Conservation (phyloP, 805 yeast genomes). For the Gaillardinia entomophila region DNA sequence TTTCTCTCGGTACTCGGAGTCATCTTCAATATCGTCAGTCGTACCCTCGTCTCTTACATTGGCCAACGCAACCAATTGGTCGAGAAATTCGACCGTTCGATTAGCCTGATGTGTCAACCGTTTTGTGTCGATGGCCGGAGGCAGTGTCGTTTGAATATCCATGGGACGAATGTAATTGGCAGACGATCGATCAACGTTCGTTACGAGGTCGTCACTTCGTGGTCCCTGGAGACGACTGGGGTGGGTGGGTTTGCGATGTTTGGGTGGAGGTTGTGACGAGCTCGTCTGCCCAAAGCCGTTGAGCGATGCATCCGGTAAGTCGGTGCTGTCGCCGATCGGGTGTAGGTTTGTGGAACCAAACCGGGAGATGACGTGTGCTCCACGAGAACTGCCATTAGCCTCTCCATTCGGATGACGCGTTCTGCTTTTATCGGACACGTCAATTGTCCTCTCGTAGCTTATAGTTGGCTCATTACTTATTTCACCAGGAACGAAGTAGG, state of each 20-base stretch:
- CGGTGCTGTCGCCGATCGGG: too few relatives aligned
- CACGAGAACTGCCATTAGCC: too few relatives aligned
- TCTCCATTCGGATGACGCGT: too few relatives aligned
- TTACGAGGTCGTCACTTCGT: slow-evolving; percentile 6
- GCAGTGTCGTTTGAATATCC: slow-evolving; percentile 6
- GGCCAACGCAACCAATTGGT: slow-evolving; percentile 14
- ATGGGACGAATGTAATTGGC: too few relatives aligned
- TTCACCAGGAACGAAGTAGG: slow-evolving; percentile 16
- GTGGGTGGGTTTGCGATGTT: slow-evolving; percentile 3
- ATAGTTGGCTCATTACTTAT: slow-evolving; percentile 30
- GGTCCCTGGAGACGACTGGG: slow-evolving; percentile 4
- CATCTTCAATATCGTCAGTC: slow-evolving; percentile 4
- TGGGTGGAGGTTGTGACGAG: too few relatives aligned
- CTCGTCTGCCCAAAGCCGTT: too few relatives aligned
- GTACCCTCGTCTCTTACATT: slow-evolving; percentile 9
- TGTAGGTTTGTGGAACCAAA: too few relatives aligned
- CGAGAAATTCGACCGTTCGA: slow-evolving; percentile 14
- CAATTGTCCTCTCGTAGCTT: slow-evolving; percentile 6
- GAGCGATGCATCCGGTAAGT: too few relatives aligned
- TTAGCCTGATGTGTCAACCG: slow-evolving; percentile 4
- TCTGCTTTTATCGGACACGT: too few relatives aligned
- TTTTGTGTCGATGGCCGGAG: slow-evolving; percentile 1
- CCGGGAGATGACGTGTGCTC: too few relatives aligned
- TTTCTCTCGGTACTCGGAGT: slow-evolving; percentile 3
- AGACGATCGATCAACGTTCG: too few relatives aligned